Conservation (phyloP, 768 basidiomycete species). For the Suillus clintonianus region DNA sequence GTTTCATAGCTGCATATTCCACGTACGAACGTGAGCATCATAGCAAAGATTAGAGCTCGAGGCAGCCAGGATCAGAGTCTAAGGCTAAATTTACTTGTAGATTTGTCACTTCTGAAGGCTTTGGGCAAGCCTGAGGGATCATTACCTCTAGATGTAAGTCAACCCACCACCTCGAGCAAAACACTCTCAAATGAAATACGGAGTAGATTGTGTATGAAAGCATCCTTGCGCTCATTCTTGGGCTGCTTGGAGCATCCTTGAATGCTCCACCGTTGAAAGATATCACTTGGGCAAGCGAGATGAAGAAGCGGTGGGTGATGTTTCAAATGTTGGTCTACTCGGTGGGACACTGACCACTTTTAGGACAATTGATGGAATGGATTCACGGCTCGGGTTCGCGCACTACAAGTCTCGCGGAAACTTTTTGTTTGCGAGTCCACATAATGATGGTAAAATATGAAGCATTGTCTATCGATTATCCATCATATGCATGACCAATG, state of each 20-base stretch:
- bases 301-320: slow-evolving; percentile 68
- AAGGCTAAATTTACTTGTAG: slow-evolving; percentile 36
- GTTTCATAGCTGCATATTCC: slow-evolving; percentile 71
- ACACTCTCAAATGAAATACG: neutral
- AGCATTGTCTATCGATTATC: neutral
- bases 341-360: neutral
- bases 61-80: slow-evolving; percentile 4
- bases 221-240: slow-evolving; percentile 60
- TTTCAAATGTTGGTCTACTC: neutral
- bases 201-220: slow-evolving; percentile 69
- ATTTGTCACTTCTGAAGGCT: slow-evolving; percentile 76
- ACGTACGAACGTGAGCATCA: slow-evolving; percentile 70
- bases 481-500: neutral
- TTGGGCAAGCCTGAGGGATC: slow-evolving; percentile 68
- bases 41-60: neutral
- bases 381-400: slow-evolving; percentile 64
- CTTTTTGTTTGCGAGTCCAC: slow-evolving; percentile 26
- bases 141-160: slow-evolving; percentile 62
- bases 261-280: slow-evolving; percentile 71
- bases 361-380: slow-evolving; percentile 78
- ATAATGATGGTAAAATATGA: slow-evolving; percentile 9
- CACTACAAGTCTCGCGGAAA: slow-evolving; percentile 61
- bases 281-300: slow-evolving; percentile 89
- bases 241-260: slow-evolving; percentile 72
- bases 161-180: neutral